Conservation (phyloP, 768 basidiomycete genomes). For the Bullera alba region DNA sequence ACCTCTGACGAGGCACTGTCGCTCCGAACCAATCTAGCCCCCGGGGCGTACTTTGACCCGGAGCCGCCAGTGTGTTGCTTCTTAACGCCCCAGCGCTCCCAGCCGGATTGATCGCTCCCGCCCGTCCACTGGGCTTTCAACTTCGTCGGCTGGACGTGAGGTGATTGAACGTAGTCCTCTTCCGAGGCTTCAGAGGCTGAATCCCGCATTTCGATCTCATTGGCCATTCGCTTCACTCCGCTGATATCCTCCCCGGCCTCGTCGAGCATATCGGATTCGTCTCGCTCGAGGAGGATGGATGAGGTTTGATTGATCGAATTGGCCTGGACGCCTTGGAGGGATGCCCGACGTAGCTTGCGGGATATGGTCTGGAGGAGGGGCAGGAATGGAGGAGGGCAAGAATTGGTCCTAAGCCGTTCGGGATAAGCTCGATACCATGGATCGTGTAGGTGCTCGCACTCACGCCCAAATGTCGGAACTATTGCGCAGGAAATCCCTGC, state of each 20-base stretch:
- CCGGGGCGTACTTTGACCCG: not conserved
- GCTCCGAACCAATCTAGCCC: no score
- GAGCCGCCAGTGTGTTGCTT: conserved; percentile 5
- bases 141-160: not conserved
- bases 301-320: conserved; percentile 3
- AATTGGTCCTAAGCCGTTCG: conserved; percentile 6
- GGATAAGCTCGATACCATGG: not conserved
- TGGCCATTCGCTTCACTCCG: conserved; percentile 31
- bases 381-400: conserved; percentile 34
- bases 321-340: conserved; percentile 17
- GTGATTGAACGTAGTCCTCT: not conserved
- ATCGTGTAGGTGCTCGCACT: not conserved
- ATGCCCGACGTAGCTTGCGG: conserved; percentile 26
- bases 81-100: conserved; percentile 4
- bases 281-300: conserved; percentile 30
- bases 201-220: conserved; percentile 19
- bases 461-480: conserved; percentile 28
- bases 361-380: conserved; percentile 31
- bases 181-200: conserved; percentile 23
- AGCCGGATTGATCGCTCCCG: conserved; percentile 11
- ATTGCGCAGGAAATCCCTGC: conserved; percentile 25
- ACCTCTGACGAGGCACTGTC: no score
- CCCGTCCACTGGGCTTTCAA: conserved; percentile 24
- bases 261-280: not conserved
- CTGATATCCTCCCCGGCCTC: conserved; percentile 1